phyloP scores from a whole-genome alignment of 2,329 filamentous ascomycete genomes.

The Lasiodiplodia hormozganensis region DNA sequence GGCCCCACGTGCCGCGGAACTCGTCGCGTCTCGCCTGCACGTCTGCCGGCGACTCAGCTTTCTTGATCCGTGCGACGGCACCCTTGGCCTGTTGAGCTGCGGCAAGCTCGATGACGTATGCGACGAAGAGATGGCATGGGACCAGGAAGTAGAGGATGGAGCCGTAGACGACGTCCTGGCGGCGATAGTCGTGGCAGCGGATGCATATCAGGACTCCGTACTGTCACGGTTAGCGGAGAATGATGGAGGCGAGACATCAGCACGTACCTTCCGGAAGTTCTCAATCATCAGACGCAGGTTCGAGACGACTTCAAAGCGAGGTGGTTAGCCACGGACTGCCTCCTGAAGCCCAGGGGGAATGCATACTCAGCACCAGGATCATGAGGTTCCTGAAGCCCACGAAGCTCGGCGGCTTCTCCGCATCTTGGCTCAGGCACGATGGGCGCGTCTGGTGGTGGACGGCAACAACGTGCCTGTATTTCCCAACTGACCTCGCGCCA shows the following conservation, averaged over 20 bases:
- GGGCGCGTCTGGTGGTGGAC: slow-evolving; percentile 75
- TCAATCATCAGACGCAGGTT: slow-evolving; percentile 95
- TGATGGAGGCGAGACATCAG: slow-evolving; percentile 14
- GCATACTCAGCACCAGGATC: slow-evolving; percentile 84
- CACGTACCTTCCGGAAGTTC: slow-evolving; percentile 85
- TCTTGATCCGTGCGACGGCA: slow-evolving; percentile 65
- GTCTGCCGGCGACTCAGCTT: slow-evolving; percentile 51
- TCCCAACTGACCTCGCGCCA: slow-evolving; percentile 48
- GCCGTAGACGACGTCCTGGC: slow-evolving; percentile 77
- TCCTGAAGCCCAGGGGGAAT: slow-evolving; percentile 24
- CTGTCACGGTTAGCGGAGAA: slow-evolving; percentile 52
- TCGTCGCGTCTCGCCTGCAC: slow-evolving; percentile 65
- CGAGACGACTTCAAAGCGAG: slow-evolving; percentile 72
- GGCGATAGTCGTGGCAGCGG: slow-evolving; percentile 84
- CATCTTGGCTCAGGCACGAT: slow-evolving; percentile 87
- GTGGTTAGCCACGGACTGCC: slow-evolving; percentile 35
- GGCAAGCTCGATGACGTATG: slow-evolving; percentile 85
- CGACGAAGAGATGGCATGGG: slow-evolving; percentile 87
- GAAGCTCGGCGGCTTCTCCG: slow-evolving; percentile 77
- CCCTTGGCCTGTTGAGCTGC: slow-evolving; percentile 80
- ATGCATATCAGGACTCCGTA: slow-evolving; percentile 96
- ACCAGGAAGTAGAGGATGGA: slow-evolving; percentile 83
- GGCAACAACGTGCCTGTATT: slow-evolving; percentile 91
- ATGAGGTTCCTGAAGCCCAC: slow-evolving; percentile 95
- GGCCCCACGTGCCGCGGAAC: slow-evolving; percentile 79